Evolutionary conservation across 1,284 basidiomycete genomes (phyloP), one percentile per base, ranked within the genome.

Genomic region (Vanrija sp.): DNA sequence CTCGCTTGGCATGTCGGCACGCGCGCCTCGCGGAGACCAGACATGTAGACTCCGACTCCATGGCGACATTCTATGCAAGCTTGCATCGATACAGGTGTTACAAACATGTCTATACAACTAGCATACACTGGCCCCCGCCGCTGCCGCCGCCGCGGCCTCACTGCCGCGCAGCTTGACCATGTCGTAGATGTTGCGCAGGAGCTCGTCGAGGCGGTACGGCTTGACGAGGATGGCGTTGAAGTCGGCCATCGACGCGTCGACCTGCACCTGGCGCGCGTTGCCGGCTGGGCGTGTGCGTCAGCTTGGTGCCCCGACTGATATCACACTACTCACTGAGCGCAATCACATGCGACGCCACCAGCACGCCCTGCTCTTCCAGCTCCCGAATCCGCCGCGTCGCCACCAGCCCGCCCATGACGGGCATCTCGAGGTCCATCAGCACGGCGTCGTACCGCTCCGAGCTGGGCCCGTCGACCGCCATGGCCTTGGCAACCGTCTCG

Each of bases 161-260:
- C 28, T 10, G 10, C 28, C 28, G 10, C 34, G 34, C 34, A 34
- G 34, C 42, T 58, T 66, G 59, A 65, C 63, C 65, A 66, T 63
- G 10, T 62, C 55, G 46, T 72, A 68, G 38, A 72, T 67, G 54
- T 68, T 72, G 6, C 46, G 47, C 38, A 72, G 49, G 28, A 72
- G 49, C 38, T 70, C 63, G 46, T 72, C 65, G 38, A 72, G 56
- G 47, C 68, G 52, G 53, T 72, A 72, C 19, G 70, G 70, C 54
- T 72, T 72, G 62, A 70, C 64, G 21, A 72, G 59, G n/a, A 69
- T 64, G 59, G 66, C 66, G 44, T 67, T 61, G 42, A 73, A 67
- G 61, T 68, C 66, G 34, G 65, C 65, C 63, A 65, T 65, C 19
- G 54, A 56, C 10, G 48, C 38, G 29, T 55, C 43, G 44, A 62